A percentile compares a stretch with the other conserved stretches of the same genome.
Conservation (phyloP, 148 eudicot species). For the Amaranthus cruentus region DNA sequence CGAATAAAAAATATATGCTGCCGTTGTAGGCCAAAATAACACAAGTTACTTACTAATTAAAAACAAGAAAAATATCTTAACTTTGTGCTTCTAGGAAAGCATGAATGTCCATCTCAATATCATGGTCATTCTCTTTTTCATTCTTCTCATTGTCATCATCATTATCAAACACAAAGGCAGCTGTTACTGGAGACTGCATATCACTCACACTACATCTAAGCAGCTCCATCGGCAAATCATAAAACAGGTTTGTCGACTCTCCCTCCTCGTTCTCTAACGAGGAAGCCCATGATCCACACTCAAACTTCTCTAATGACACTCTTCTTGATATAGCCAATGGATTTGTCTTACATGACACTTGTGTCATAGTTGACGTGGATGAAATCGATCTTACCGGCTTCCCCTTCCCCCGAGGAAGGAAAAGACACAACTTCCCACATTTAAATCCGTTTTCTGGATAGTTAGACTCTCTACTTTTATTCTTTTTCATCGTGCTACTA, state of each 20-base stretch:
- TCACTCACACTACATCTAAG: conserved; percentile 60
- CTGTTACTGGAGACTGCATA: conserved; percentile 58
- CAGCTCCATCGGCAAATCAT: conserved; percentile 79
- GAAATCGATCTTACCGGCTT: conserved; percentile 52
- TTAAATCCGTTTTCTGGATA: conserved; percentile 48
- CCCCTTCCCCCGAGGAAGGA: conserved; percentile 70
- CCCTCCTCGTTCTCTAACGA: conserved; percentile 31
- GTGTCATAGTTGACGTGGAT: conserved; percentile 19
- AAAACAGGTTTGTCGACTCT: conserved; percentile 48
- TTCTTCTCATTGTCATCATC: conserved; percentile 19
- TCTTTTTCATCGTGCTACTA: conserved; percentile 1
- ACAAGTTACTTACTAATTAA: background rate
- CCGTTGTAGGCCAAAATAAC: conserved; percentile 1
- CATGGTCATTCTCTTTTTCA: background rate
- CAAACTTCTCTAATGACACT: conserved; percentile 75
- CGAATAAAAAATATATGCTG: background rate
- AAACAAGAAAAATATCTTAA: background rate
- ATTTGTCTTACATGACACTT: conserved; percentile 19
- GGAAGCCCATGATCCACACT: conserved; percentile 74
- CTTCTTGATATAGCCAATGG: conserved; percentile 47
- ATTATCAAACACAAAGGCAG: conserved; percentile 73
- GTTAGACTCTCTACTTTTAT: conserved; percentile 16
- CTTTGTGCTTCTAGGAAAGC: conserved; percentile 64
- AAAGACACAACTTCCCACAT: conserved; percentile 79
- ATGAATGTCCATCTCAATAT: conserved; percentile 36